Base-by-base conservation (phyloP, 495 filamentous ascomycete genomes). In the Podospora appendiculata region DNA sequence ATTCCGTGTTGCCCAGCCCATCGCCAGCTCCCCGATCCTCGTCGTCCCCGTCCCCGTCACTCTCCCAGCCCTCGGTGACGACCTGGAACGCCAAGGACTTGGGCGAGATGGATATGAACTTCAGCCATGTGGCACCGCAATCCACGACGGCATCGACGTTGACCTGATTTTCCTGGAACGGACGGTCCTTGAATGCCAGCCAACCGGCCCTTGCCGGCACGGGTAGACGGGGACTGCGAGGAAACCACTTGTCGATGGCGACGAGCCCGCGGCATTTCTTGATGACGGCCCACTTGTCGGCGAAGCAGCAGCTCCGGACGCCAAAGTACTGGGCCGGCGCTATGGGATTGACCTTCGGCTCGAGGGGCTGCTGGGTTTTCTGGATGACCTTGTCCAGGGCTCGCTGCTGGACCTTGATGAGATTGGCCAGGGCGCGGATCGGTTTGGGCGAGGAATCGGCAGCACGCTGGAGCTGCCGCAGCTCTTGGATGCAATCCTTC, bases 61-160 rank as follows among this genome's bases (percentile, higher is more conserved):
- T 66, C 33, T 61, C 65, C 60, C 60, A 66, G 1, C 61, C 60
- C 33, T 64, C 65, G 6, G 57, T 55, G 34, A 58, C 50, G 17
- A 68, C 57, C 48, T 68, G 65, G 43, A 63, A 64, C 32, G 57
- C 57, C 13, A 68, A 54, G 1, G 55, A 58, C 48, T 47, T 60
- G 8, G 58, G 50, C 1, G 61, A 51, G 34, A 64, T 63, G 38
- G 59, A 58, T 6, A 67, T 36, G 39, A 68, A 63, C 54, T 67
- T 68, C 25, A 68, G 45, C 65, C 65, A 68, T 4, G 61, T 65
- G 2, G 56, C 58, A 11, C 65, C 65, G 53, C 53, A 60, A 17
- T 68, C 59, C 3, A 68, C 62, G 2, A 67, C 64, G 6, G 61
- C 65, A 41, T 67, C 63, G 1, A 67, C 49, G 2, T 43, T 38